Evolutionary conservation across 1,139 yeast genomes (phyloP).

Genomic region (Protomyces inouyei): DNA sequence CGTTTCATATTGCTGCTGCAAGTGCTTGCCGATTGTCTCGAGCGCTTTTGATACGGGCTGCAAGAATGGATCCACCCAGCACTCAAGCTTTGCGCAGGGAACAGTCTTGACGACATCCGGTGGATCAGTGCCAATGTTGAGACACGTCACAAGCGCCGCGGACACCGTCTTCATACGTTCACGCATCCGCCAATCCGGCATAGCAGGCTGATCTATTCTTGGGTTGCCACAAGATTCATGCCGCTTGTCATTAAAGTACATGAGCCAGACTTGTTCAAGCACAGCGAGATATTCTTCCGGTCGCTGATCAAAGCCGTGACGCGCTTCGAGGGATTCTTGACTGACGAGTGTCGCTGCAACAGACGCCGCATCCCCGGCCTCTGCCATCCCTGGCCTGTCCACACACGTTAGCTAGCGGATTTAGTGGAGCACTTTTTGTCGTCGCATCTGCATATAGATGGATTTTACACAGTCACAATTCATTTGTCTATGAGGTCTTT

Average conservation of each 20-base stretch:
- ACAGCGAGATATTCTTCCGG: conserved; percentile 64
- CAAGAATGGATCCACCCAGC: conserved; percentile 89
- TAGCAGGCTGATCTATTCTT: conserved; percentile 40
- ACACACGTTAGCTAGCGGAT: too few relatives aligned
- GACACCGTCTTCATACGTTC: conserved; percentile 92
- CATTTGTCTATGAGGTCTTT: neutral
- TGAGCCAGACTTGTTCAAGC: conserved; percentile 63
- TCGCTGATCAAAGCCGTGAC: conserved; percentile 73
- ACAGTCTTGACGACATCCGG: conserved; percentile 93
- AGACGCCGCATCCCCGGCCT: neutral
- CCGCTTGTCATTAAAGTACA: conserved; percentile 81
- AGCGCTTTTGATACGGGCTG: conserved; percentile 85
- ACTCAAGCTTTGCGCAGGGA: conserved; percentile 88
- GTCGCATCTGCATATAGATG: too few relatives aligned
- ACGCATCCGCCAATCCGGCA: conserved; percentile 83
- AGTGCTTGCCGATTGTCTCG: conserved; percentile 80
- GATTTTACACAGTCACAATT: neutral
- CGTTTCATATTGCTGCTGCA: conserved; percentile 86
- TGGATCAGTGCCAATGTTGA: conserved; percentile 93
- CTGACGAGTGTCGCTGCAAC: neutral
- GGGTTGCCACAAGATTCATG: conserved; percentile 91
- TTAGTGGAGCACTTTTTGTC: too few relatives aligned
- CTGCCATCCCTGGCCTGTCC: neutral
- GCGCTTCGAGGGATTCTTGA: conserved; percentile 25
- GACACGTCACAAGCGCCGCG: conserved; percentile 84